Percentiles rank a stretch among this genome's conserved stretches.
phyloP scores from a whole-genome alignment of 345 rosid genomes.

The Citropsis articulata region DNA sequence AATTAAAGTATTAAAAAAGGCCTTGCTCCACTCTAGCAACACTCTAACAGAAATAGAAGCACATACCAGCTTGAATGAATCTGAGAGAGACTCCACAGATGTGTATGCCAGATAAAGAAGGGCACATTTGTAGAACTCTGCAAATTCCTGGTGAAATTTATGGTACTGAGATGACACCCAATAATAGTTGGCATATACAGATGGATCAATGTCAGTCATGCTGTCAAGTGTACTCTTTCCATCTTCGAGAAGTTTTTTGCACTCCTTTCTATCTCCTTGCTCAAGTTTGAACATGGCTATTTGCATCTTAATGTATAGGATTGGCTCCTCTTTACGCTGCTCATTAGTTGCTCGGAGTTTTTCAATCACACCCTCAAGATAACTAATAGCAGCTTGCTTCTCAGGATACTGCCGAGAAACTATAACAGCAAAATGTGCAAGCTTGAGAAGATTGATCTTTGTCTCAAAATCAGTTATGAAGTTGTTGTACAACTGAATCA shows the following conservation, averaged over 20 bases:
- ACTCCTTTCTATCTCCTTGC: constrained; percentile 83
- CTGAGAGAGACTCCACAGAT: constrained; percentile 88
- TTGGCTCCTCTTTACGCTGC: constrained; percentile 77
- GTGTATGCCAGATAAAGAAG: constrained; percentile 96
- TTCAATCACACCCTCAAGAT: constrained; percentile 84
- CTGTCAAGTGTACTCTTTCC: constrained; percentile 83
- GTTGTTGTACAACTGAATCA: constrained; percentile 86
- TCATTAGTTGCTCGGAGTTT: constrained; percentile 78
- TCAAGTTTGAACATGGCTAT: constrained; percentile 83
- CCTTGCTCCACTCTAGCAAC: not conserved
- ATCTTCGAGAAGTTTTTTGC: constrained; percentile 88
- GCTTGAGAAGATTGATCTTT: constrained; percentile 96
- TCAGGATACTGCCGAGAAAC: constrained; percentile 88
- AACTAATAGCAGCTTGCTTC: constrained; percentile 89
- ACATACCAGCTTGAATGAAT: constrained; percentile 88
- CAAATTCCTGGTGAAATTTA: constrained; percentile 79
- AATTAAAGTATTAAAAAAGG: not conserved
- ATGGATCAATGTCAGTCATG: constrained; percentile 98
- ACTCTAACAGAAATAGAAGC: not conserved
- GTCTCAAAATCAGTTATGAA: constrained; percentile 97
- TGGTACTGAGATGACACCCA: constrained; percentile 96
- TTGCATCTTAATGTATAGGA: constrained; percentile 87
- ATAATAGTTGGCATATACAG: constrained; percentile 81
- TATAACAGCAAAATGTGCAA: constrained; percentile 91
- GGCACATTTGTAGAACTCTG: constrained; percentile 90